Evolutionary conservation across 441 rosid genomes (phyloP).

Genomic region (Adansonia grandidieri): DNA sequence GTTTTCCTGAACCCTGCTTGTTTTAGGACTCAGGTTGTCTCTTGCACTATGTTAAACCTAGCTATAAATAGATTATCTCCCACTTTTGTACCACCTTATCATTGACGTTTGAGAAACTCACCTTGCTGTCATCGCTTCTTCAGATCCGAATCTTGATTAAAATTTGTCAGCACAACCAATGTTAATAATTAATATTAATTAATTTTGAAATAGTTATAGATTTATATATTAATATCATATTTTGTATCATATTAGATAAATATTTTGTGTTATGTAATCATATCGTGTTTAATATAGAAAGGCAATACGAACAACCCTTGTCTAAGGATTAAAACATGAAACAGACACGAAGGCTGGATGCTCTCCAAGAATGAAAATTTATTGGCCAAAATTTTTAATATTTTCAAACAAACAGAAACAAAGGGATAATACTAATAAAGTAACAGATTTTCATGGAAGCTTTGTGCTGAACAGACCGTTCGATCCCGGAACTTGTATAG

Average conservation of each 20-base stretch:
- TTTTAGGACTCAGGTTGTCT: no score
- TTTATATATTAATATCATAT: no score
- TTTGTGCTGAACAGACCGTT: constrained; percentile 54
- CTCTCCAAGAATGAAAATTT: constrained; percentile 21
- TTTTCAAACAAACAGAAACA: not conserved
- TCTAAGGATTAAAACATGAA: not conserved
- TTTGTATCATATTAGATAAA: no score
- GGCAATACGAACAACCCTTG: no score
- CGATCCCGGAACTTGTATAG: constrained; percentile 51
- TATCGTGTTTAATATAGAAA: no score
- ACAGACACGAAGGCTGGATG: constrained; percentile 6
- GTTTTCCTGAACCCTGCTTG: not conserved
- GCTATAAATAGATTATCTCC: not conserved
- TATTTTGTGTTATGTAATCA: no score
- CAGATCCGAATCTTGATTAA: not conserved
- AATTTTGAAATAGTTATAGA: no score
- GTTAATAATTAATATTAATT: no score
- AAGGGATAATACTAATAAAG: not conserved
- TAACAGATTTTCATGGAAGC: constrained; percentile 41
- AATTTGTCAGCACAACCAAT: no score
- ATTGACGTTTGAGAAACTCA: not conserved
- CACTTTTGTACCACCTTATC: not conserved
- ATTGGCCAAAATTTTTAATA: constrained; percentile 42
- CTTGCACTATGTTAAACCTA: not conserved
- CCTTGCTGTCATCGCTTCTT: not conserved